Evolutionary conservation across 352 stramenopile species (phyloP), one percentile per base, ranked within the genome.

Genomic region (Phytophthora syringae): DNA sequence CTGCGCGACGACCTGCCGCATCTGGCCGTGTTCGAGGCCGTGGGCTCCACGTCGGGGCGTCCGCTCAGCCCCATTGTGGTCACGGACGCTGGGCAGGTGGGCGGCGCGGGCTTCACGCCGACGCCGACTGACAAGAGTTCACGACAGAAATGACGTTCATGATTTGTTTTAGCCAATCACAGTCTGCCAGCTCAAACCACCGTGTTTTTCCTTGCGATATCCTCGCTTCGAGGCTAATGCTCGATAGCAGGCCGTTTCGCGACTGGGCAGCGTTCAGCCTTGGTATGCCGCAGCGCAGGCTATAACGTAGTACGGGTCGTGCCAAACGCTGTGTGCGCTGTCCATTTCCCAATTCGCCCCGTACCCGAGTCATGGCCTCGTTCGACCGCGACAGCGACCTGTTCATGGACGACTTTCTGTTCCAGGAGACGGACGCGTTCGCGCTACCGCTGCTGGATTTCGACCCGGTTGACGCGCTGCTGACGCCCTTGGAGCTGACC

Each of bases 1-100:
- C 78, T 94, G 40, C 64, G 27, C 2, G 83, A 92, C 22, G 85
- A 91, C 28, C 80, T 94, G 47, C 50, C 56, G 34, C 78, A 88
- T 37, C 60, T 92, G 44, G 25, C 55, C 15, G 72, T 57, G 18
- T 79, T 87, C 24, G 82, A 91, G 45, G 64, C 69, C 0, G 27
- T 77, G 20, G 85, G 85, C 13, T 86, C 81, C 18, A 45, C 70
- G 0, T 88, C 79, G 1, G 85, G 85, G 0, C 78, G 74, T 3
- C 83, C 85, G 5, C 54, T 78, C 12, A 64, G 72, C 25, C 65
- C 81, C 28, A 77, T 92, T 43, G 62, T 82, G 37, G 65, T 94
- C 57, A 70, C 63, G 25, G 77, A 92, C 61, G 83, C 79, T 34
- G 85, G 83, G 0, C 83, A 92, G 54, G 43, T 91, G 27, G 49